phyloP scores from a whole-genome alignment of 2,329 filamentous ascomycete species.

The Elsinoe batatas region DNA sequence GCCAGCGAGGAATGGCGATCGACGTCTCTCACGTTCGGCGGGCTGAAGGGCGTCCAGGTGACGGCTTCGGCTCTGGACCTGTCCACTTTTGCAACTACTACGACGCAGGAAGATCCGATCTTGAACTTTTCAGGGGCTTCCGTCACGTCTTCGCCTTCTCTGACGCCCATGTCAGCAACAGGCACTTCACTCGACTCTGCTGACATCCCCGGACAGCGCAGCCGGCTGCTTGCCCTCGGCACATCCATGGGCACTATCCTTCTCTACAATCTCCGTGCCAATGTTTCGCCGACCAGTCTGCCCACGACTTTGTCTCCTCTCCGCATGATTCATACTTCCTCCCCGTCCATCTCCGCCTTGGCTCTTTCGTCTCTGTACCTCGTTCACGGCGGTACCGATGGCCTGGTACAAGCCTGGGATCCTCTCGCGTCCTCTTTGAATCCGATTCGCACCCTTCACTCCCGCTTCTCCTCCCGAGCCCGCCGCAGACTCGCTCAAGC shows the following conservation, averaged over 20 bases:
- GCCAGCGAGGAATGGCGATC: slow-evolving; percentile 55
- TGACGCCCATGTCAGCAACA: slow-evolving; percentile 41
- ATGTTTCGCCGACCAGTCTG: slow-evolving; percentile 43
- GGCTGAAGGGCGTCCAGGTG: slow-evolving; percentile 51
- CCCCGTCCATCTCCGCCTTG: slow-evolving; percentile 73
- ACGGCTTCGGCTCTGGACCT: slow-evolving; percentile 62
- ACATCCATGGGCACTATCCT: slow-evolving; percentile 68
- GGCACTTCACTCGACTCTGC: slow-evolving; percentile 35
- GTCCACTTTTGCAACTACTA: slow-evolving; percentile 62
- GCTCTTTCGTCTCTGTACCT: slow-evolving; percentile 78
- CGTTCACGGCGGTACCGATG: slow-evolving; percentile 88
- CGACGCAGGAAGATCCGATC: slow-evolving; percentile 68
- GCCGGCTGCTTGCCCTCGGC: slow-evolving; percentile 70
- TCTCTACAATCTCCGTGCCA: slow-evolving; percentile 74
- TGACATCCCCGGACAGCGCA: slow-evolving; percentile 76
- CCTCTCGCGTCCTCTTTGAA: slow-evolving; percentile 70
- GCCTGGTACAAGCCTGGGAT: slow-evolving; percentile 93
- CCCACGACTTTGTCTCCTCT: slow-evolving; percentile 57
- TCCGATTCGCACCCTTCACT: slow-evolving; percentile 78
- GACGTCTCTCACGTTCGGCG: slow-evolving; percentile 53
- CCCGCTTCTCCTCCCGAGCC: slow-evolving; percentile 70
- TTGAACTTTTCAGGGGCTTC: slow-evolving; percentile 48
- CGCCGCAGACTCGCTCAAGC: slow-evolving; percentile 63
- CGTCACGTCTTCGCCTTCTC: slow-evolving; percentile 43
- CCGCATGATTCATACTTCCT: slow-evolving; percentile 81